phyloP scores from a whole-genome alignment of 805 yeast genomes.

The Candida awuae region DNA sequence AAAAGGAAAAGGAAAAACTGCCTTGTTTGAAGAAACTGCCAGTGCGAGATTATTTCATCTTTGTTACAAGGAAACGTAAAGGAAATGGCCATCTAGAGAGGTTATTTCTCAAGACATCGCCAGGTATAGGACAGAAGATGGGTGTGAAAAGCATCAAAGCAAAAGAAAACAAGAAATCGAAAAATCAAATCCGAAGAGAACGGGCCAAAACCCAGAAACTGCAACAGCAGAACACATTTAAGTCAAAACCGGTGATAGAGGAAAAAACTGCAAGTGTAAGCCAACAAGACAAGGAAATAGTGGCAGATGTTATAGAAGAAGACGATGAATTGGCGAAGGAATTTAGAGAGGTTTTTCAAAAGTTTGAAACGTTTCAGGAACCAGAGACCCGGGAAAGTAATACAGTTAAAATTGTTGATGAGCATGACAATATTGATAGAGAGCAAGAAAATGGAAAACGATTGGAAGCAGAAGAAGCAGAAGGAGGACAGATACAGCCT shows the following conservation, averaged over 20 bases:
- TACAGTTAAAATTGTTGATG: conserved; percentile 8
- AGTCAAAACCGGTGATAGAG: conserved; percentile 3
- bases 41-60: no score
- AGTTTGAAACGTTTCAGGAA: conserved; percentile 16
- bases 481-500: neutral
- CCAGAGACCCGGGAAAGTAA: conserved; percentile 18
- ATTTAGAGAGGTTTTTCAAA: conserved; percentile 16
- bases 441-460: neutral
- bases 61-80: no score
- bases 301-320: neutral
- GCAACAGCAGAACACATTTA: neutral
- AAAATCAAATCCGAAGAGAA: conserved; percentile 49
- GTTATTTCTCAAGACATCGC: neutral
- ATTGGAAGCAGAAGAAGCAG: neutral
- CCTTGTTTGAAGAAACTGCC: neutral
- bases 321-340: conserved; percentile 9
- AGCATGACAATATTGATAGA: no score
- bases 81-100: no score
- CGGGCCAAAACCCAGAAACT: conserved; percentile 31
- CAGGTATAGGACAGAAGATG: neutral
- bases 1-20: neutral
- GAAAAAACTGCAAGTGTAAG: conserved; percentile 1
- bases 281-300: neutral
- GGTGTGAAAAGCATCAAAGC: neutral
- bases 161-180: conserved; percentile 32